Base-by-base conservation (phyloP, 2,329 filamentous ascomycete genomes). In the Exophiala lecanii-corni region DNA sequence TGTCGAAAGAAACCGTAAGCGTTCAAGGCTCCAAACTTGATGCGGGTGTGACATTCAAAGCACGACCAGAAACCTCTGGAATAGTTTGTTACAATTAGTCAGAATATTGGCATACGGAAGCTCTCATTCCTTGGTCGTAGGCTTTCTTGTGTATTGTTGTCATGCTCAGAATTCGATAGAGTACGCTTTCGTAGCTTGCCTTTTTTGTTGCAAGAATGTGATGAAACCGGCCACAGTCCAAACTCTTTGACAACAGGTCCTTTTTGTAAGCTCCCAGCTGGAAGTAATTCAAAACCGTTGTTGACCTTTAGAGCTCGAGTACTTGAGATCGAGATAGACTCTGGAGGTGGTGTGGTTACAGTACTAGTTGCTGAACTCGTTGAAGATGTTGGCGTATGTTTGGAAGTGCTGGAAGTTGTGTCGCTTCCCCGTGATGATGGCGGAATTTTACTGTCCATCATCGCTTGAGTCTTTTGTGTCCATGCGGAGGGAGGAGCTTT, bases 221-320 rank as follows among this genome's bases (percentile, higher is more conserved):
- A 23, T 9, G 34, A 33, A 12, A 46, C 50, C 9, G 42, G 45
- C 45, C 40, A 39, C 15, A 41, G 26, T 4, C 48, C 50, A 38
- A 54, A 50, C 15, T 49, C 48, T 34, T 50, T 54, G 23, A 50
- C 37, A 21, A 30, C 37, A 5, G 41, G 25, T 33, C 32, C 36
- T 19, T 50, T 49, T 5, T 49, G 34, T 25, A 56, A 32, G 17
- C 50, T 49, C 12, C 52, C 54, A 4, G 48, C 50, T 10, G 52
- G 54, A 13, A 55, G 39, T 2, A 56, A 19, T 39, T 56, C 54
- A 23, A 55, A 55, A 10, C 52, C 52, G 10, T 42, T 36, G 19
- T 55, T 55, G 31, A 55, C 32, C 32, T 48, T 51, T 12, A 47
- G 37, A 23, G 46, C 35, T 21, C 45, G 46, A 30, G 40, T 54